Evolutionary conservation across 768 basidiomycete species (phyloP).

Genomic region (Agaricus subrufescens): DNA sequence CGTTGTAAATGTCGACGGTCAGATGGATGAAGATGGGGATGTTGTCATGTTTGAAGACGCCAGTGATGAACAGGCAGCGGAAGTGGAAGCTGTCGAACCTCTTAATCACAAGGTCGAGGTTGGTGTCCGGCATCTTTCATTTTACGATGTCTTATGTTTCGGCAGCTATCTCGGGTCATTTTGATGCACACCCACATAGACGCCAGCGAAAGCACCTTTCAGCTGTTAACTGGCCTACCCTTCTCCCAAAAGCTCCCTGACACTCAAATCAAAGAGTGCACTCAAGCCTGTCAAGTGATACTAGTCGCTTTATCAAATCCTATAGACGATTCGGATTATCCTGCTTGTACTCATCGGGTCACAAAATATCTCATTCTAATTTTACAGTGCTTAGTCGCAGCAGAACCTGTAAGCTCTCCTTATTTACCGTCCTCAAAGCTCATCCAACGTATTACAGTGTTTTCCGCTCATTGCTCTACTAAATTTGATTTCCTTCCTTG

Average conservation of each 20-base stretch:
- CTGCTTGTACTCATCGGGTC: constrained; percentile 22
- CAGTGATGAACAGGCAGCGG: constrained; percentile 25
- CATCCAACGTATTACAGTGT: constrained; percentile 29
- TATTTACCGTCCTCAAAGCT: neutral
- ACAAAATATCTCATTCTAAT: constrained; percentile 37
- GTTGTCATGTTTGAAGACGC: constrained; percentile 28
- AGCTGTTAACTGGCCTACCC: constrained; percentile 41
- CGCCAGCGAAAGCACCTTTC: constrained; percentile 41
- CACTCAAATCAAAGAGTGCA: constrained; percentile 25
- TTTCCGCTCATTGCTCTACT: constrained; percentile 45
- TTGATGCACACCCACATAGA: constrained; percentile 46
- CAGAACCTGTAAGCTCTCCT: constrained; percentile 34
- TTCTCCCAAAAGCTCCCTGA: constrained; percentile 10
- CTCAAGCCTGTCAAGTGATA: constrained; percentile 36
- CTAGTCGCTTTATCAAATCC: constrained; percentile 41
- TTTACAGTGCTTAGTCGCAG: constrained; percentile 27
- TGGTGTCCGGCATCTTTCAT: constrained; percentile 9
- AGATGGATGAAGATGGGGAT: constrained; percentile 26
- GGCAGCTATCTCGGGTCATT: constrained; percentile 57
- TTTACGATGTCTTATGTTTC: neutral
- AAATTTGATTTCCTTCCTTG: constrained; percentile 44
- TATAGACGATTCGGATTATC: constrained; percentile 26
- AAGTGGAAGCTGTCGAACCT: constrained; percentile 29
- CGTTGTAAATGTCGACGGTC: neutral
- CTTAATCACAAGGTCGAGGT: constrained; percentile 58